Conservation (phyloP, 768 basidiomycete species). For the Cubamyces sp. region DNA sequence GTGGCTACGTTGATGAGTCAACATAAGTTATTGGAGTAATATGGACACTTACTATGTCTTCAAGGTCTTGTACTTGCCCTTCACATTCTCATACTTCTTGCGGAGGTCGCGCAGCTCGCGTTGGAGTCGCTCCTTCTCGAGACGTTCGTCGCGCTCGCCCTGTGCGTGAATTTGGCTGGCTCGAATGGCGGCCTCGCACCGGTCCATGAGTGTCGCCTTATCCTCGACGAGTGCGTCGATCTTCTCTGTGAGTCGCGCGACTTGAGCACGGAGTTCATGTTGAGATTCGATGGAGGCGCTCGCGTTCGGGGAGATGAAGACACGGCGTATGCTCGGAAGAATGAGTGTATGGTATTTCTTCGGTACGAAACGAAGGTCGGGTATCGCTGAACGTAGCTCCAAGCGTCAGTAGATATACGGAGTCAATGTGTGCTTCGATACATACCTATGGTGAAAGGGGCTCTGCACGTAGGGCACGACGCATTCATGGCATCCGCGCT, state of each 20-base stretch:
- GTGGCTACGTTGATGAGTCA: conserved; percentile 8
- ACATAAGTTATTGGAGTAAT: not conserved
- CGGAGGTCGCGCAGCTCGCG: conserved; percentile 25
- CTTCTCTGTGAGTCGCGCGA: conserved; percentile 43
- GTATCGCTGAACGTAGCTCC: conserved; percentile 25
- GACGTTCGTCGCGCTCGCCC: conserved; percentile 35
- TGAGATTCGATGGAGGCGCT: conserved; percentile 19
- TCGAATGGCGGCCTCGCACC: conserved; percentile 46
- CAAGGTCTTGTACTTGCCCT: conserved; percentile 28
- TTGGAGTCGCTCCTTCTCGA: conserved; percentile 26
- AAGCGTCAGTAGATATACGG: not conserved
- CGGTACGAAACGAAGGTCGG: conserved; percentile 49
- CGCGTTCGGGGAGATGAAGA: conserved; percentile 44
- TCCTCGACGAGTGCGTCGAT: conserved; percentile 44
- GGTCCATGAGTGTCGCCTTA: conserved; percentile 47
- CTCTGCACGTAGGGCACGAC: conserved; percentile 38
- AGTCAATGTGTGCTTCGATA: not conserved
- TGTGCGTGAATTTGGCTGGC: conserved; percentile 38
- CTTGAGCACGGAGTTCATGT: conserved; percentile 36
- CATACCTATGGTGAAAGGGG: conserved; percentile 34
- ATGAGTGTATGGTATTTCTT: conserved; percentile 54
- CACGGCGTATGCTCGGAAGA: conserved; percentile 48
- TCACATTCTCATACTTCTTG: conserved; percentile 26
- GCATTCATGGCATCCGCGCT: conserved; percentile 34
- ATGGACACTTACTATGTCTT: conserved; percentile 20